A percentile compares a stretch with the other conserved stretches of the same genome.
These are phyloP conservation scores for Teunomyces stri DNA, from an alignment of 805 yeast genomes.

Conservation along the genomic window DNA sequence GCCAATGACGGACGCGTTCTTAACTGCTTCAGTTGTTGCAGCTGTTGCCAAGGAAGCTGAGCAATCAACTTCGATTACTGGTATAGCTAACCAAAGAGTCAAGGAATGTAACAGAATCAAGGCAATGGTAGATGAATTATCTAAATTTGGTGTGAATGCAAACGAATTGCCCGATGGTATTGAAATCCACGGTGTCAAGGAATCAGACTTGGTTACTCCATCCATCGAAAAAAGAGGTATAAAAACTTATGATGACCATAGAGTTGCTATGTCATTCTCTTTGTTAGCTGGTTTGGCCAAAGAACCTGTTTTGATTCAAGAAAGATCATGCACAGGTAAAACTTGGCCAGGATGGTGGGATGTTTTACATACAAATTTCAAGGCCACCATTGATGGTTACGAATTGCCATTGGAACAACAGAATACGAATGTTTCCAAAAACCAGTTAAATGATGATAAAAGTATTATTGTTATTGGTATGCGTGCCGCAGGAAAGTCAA, in stretches of 20 bases:
- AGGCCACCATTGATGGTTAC: conserved; percentile 66
- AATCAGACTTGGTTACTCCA: conserved; percentile 55
- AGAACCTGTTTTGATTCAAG: conserved; percentile 69
- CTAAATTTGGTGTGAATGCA: conserved; percentile 86
- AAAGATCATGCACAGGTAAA: conserved; percentile 90
- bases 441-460: conserved; percentile 40
- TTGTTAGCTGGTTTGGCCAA: conserved; percentile 72
- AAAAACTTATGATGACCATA: conserved; percentile 87
- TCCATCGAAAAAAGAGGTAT: conserved; percentile 52
- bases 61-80: conserved; percentile 73
- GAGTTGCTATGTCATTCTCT: conserved; percentile 97
- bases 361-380: conserved; percentile 65
- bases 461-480: conserved; percentile 86
- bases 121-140: conserved; percentile 88
- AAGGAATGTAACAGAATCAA: conserved; percentile 95
- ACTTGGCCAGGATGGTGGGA: conserved; percentile 99
- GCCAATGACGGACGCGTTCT: conserved; percentile 98
- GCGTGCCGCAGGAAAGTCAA: conserved; percentile 97
- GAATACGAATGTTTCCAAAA: conserved; percentile 16
- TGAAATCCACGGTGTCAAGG: conserved; percentile 69
- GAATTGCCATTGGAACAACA: conserved; percentile 43
- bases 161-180: conserved; percentile 91
- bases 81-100: conserved; percentile 97
- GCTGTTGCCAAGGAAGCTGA: conserved; percentile 66
- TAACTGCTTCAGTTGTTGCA: conserved; percentile 95